A percentile compares a stretch with the other conserved stretches of the same genome.
Evolutionary conservation across 2,329 filamentous ascomycete species (phyloP).

Genomic region (Hymenoscyphus albidus): DNA sequence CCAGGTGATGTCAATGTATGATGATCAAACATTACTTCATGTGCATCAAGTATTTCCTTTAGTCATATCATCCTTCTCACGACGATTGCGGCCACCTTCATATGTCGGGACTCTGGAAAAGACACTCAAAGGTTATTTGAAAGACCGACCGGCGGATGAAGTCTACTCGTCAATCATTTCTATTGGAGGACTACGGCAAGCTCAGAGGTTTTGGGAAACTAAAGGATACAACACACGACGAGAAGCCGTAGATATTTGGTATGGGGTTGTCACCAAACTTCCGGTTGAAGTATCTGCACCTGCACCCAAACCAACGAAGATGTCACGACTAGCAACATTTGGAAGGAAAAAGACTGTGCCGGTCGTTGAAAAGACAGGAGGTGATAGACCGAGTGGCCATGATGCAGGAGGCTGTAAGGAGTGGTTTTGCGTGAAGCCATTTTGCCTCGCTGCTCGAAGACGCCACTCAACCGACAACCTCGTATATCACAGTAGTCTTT

Average conservation of each 20-base stretch:
- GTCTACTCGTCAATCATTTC: constrained; percentile 58
- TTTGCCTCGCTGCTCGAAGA: constrained; percentile 27
- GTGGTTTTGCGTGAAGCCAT: constrained; percentile 36
- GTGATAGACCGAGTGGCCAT: constrained; percentile 28
- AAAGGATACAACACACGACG: constrained; percentile 61
- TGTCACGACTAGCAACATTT: constrained; percentile 44
- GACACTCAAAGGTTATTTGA: constrained; percentile 59
- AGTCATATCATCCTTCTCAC: constrained; percentile 60
- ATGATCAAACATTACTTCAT: constrained; percentile 57
- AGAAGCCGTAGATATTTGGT: constrained; percentile 58
- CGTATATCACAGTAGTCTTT: constrained; percentile 56
- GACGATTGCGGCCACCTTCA: constrained; percentile 58
- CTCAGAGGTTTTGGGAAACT: constrained; percentile 62
- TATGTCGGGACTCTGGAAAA: constrained; percentile 61
- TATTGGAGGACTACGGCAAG: constrained; percentile 58
- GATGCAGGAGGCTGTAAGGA: constrained; percentile 31
- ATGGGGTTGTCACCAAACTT: constrained; percentile 48
- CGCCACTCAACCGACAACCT: constrained; percentile 37
- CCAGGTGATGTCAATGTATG: constrained; percentile 61
- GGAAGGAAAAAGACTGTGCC: constrained; percentile 53
- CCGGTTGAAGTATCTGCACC: constrained; percentile 31
- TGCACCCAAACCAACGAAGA: constrained; percentile 45
- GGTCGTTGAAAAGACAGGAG: constrained; percentile 12
- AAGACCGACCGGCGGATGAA: constrained; percentile 59
- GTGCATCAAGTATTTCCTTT: constrained; percentile 64